A percentile compares a stretch with the other conserved stretches of the same genome.
Evolutionary conservation across 257 asterid genomes (phyloP).

Genomic region (Jasminum sambac): DNA sequence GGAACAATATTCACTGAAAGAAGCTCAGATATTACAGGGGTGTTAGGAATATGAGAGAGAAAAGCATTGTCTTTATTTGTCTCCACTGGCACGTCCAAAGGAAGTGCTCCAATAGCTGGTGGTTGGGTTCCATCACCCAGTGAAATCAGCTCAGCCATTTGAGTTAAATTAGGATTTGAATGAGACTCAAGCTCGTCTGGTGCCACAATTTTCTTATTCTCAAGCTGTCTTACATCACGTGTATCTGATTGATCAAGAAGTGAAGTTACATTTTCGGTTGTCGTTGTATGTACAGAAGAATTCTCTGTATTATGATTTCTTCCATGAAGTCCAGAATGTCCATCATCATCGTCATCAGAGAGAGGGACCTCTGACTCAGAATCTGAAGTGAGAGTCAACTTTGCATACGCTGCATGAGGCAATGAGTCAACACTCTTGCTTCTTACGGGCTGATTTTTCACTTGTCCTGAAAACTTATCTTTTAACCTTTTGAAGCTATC

Average conservation of each 20-base stretch:
- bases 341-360: conserved; percentile 83
- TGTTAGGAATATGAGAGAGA: conserved; percentile 42
- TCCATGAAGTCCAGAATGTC: conserved; percentile 26
- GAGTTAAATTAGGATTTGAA: conserved; percentile 28
- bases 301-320: conserved; percentile 24
- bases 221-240: conserved; percentile 31
- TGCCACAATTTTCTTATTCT: conserved; percentile 23
- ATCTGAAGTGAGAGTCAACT: conserved; percentile 74
- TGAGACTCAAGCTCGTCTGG: conserved; percentile 40
- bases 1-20: conserved; percentile 41
- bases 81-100: conserved; percentile 26
- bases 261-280: conserved; percentile 30
- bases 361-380: conserved; percentile 69
- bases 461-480: conserved; percentile 52
- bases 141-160: conserved; percentile 36
- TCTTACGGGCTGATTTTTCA: conserved; percentile 26
- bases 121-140: conserved; percentile 32
- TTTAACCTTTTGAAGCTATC: conserved; percentile 72
- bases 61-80: conserved; percentile 24
- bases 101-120: conserved; percentile 23
- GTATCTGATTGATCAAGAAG: conserved; percentile 40
- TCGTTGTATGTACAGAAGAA: conserved; percentile 23
- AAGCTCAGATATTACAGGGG: conserved; percentile 51
- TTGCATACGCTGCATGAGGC: conserved; percentile 67
- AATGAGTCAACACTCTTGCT: conserved; percentile 32